These are phyloP conservation scores for Schwanniomyces vanrijiae DNA, from an alignment of 805 yeast species.

Conservation along the genomic window DNA sequence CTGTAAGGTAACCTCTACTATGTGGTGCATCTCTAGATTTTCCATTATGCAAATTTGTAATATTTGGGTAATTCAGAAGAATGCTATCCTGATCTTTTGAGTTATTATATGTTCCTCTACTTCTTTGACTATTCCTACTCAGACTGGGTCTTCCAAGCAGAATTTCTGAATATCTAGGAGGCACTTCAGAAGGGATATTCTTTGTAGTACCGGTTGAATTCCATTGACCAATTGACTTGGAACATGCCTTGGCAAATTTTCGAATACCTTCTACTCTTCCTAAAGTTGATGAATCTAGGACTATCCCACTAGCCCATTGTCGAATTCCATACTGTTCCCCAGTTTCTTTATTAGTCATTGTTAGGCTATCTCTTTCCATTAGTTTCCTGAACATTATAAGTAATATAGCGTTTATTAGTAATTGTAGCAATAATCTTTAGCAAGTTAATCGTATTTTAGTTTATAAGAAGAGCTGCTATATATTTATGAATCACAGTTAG, in stretches of 20 bases:
- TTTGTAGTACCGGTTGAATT: background rate
- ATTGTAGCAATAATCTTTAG: background rate
- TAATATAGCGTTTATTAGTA: background rate
- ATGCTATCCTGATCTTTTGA: background rate
- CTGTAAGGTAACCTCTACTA: background rate
- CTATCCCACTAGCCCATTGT: background rate
- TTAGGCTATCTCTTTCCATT: background rate
- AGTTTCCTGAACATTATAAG: background rate
- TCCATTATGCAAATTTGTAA: background rate
- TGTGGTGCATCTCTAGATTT: background rate
- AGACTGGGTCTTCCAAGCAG: background rate
- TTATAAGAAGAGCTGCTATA: background rate
- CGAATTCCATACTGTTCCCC: background rate
- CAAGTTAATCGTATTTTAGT: background rate
- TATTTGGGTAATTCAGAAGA: background rate
- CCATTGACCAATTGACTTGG: constrained; percentile 8
- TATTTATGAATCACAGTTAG: background rate
- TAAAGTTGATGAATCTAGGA: background rate
- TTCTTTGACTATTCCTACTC: background rate
- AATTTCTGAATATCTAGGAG: background rate
- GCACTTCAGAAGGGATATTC: background rate
- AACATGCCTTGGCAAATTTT: constrained; percentile 7
- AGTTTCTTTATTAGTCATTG: background rate
- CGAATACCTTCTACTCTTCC: constrained; percentile 6
- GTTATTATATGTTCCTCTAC: background rate